Evolutionary conservation across 768 basidiomycete species (phyloP), one percentile per base, ranked within the genome.

Genomic region (Gloeopeniophorella convolvens): DNA sequence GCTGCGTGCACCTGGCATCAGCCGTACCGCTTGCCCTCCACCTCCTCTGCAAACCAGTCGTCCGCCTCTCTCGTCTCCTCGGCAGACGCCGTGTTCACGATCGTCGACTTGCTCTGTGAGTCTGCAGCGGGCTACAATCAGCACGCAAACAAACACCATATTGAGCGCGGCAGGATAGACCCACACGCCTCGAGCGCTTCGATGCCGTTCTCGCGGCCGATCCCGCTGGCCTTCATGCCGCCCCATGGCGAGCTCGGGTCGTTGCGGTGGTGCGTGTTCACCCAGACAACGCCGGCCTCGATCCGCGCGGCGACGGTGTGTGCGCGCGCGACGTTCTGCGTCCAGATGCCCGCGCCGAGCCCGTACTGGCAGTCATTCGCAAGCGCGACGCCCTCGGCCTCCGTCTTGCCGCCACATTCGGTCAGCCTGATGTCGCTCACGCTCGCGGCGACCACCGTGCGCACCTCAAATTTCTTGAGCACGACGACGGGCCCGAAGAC

Each of bases 221-320:
- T 83, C 1, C 89, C 89, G 59, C 89, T 91, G 56, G 85, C 83
- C 63, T 91, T 90, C 87, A 90, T 87, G 5, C 89, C 89, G 16
- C 89, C 89, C 87, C 90, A 93, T 33, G 90, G 89, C 27, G 86
- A 89, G 55, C 84, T 85, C 7, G 90, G 90, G 61, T 92, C 89
- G 59, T 93, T 92, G 39, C 89, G 77, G 61, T 93, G 90, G 57
- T 91, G 88, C 0, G 85, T 89, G 62, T 93, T 92, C 31, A 91
- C 78, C 90, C 90, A 93, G 37, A 87, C 84, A 26, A 92, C 61
- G 4, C 90, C 90, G 15, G 83, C 71, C 57, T 92, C 74, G 30
- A 93, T 80, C 28, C 70, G 69, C 42, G 74, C 75, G 5, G 89
- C 76, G 2, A 89, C 76, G 3, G 84, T 80, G 62, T 91, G 88